Percentiles rank a stretch among this genome's conserved stretches.
Evolutionary conservation across 140 eudicot species (phyloP).

Genomic region (Ambrosia hybrid): DNA sequence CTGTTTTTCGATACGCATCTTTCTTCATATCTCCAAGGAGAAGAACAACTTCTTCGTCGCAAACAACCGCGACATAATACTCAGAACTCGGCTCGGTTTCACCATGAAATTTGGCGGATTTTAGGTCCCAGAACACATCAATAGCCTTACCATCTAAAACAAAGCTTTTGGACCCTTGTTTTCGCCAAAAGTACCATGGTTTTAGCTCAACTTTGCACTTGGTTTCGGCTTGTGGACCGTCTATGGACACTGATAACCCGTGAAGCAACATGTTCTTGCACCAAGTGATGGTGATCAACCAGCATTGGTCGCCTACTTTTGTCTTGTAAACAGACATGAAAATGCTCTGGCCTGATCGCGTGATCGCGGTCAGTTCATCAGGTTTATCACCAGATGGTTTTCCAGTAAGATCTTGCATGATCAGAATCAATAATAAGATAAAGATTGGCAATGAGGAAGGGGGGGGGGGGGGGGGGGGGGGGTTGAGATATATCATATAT

Average conservation of each 20-base stretch:
- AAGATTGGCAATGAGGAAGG: background rate
- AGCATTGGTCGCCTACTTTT: conserved; percentile 55
- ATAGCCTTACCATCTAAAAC: conserved; percentile 55
- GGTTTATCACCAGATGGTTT: conserved; percentile 55
- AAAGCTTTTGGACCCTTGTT: conserved; percentile 80
- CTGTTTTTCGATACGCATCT: conserved; percentile 81
- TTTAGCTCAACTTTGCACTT: conserved; percentile 87
- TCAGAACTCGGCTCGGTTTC: conserved; percentile 85
- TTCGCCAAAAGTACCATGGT: conserved; percentile 96
- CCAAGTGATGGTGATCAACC: conserved; percentile 87
- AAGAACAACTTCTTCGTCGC: conserved; percentile 68
- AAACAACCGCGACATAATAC: conserved; percentile 84
- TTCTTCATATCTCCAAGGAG: conserved; percentile 77
- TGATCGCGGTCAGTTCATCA: conserved; percentile 49
- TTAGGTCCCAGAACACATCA: conserved; percentile 83
- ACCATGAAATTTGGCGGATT: conserved; percentile 74
- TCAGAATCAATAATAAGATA: conserved; percentile 8
- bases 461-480: too few species aligned
- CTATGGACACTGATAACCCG: conserved; percentile 78
- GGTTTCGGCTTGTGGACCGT: conserved; percentile 53
- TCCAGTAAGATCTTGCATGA: conserved; percentile 64
- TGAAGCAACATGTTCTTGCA: conserved; percentile 89
- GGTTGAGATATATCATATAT: too few species aligned
- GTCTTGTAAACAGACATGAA: conserved; percentile 81
- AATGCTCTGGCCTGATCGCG: conserved; percentile 82